phyloP scores from a whole-genome alignment of 768 basidiomycete genomes.

The Phaeolepiota aurea region DNA sequence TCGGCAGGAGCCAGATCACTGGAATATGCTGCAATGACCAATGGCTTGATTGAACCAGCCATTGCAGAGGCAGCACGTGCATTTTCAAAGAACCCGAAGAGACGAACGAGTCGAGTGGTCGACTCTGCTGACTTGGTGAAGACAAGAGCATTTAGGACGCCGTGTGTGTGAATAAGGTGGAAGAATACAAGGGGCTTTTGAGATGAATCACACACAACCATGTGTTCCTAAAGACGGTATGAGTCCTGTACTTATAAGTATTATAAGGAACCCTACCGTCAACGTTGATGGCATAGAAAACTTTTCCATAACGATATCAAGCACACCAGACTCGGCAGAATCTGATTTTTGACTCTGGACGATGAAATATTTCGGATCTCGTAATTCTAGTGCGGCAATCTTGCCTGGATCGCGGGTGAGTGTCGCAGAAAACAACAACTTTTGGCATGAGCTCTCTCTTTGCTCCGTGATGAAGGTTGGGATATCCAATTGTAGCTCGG shows the following conservation, averaged over 20 bases:
- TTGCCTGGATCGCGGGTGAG: conserved; percentile 92
- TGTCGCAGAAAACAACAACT: conserved; percentile 93
- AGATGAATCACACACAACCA: conserved; percentile 70
- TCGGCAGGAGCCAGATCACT: conserved; percentile 73
- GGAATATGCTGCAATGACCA: conserved; percentile 70
- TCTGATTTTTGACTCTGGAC: conserved; percentile 48
- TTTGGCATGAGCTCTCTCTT: conserved; percentile 72
- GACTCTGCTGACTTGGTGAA: conserved; percentile 98
- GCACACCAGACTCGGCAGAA: conserved; percentile 24
- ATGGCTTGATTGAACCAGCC: conserved; percentile 11
- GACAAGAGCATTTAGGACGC: conserved; percentile 67
- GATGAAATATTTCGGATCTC: conserved; percentile 81
- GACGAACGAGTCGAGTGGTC: conserved; percentile 68
- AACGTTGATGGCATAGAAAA: conserved; percentile 79
- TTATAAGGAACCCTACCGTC: conserved; percentile 34
- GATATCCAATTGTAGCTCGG: conserved; percentile 25
- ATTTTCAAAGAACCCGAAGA: conserved; percentile 77
- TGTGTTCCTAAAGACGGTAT: conserved; percentile 67
- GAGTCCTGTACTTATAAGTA: conserved; percentile 2
- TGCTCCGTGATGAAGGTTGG: conserved; percentile 49
- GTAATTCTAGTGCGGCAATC: conserved; percentile 71
- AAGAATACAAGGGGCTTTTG: conserved; percentile 88
- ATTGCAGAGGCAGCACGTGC: conserved; percentile 16
- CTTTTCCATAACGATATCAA: conserved; percentile 60
- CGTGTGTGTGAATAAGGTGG: conserved; percentile 62